phyloP scores from a whole-genome alignment of 2,329 filamentous ascomycete species.

The Exophiala aquamarina region DNA sequence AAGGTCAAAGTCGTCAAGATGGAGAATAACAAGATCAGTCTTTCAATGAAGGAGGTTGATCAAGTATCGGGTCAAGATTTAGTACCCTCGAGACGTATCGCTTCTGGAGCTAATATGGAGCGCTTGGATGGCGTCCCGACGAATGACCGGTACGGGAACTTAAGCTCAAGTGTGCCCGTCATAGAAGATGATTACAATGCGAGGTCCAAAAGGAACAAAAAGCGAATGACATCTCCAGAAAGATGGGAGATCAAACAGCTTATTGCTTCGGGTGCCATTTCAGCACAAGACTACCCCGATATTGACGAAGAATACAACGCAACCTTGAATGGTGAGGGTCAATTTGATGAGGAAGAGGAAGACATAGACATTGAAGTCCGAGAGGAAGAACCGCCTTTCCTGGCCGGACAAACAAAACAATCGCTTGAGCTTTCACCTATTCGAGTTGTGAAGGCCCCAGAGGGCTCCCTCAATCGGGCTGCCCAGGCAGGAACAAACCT shows the following conservation, averaged over 20 bases:
- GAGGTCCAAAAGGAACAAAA: slow-evolving; percentile 66
- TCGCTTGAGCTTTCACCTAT: slow-evolving; percentile 94
- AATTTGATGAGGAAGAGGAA: slow-evolving; percentile 77
- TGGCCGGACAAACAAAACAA: slow-evolving; percentile 94
- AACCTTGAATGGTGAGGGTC: slow-evolving; percentile 78
- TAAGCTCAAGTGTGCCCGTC: slow-evolving; percentile 57
- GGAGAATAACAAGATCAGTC: slow-evolving; percentile 74
- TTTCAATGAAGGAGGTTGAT: slow-evolving; percentile 98
- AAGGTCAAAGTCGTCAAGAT: slow-evolving; percentile 92
- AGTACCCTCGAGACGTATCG: slow-evolving; percentile 72
- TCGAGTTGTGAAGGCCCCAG: slow-evolving; percentile 92
- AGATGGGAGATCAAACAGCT: slow-evolving; percentile 97
- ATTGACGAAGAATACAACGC: slow-evolving; percentile 92
- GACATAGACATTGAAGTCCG: slow-evolving; percentile 96
- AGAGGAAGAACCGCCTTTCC: slow-evolving; percentile 94
- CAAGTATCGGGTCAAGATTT: slow-evolving; percentile 84
- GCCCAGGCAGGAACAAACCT: slow-evolving; percentile 90
- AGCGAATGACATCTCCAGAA: slow-evolving; percentile 94
- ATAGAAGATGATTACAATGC: slow-evolving; percentile 62
- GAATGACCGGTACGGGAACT: slow-evolving; percentile 59
- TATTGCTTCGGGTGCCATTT: slow-evolving; percentile 91
- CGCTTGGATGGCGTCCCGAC: slow-evolving; percentile 65
- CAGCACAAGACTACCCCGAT: slow-evolving; percentile 90
- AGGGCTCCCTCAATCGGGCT: slow-evolving; percentile 95
- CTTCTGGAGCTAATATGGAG: slow-evolving; percentile 88